Base-by-base conservation (phyloP, 2,329 filamentous ascomycete species). In the Diaporthe nobilis region DNA sequence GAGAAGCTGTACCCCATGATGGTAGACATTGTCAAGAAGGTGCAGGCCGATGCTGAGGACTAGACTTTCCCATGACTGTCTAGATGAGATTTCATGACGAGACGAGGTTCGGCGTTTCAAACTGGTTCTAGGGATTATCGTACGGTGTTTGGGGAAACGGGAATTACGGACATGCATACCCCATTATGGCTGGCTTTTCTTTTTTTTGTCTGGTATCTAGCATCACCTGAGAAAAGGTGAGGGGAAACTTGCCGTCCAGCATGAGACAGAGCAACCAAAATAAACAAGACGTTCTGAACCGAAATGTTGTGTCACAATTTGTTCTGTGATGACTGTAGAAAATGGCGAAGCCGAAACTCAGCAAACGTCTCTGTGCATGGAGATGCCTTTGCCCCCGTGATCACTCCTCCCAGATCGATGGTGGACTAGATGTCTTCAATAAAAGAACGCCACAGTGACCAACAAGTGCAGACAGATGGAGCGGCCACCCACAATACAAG, bases 1-100 rank as follows among this genome's bases (percentile, higher is more conserved):
- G 94, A 98, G 83, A 93, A 94, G 82, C 90, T 98, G 74, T 98
- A 93, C 86, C 86, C 90, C 75, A 90, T 92, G 82, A 90, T 98
- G 47, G 90, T 95, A 63, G 88, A 94, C 81, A 88, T 96, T 75
- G 95, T 98, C 75, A 90, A 94, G 86, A 94, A 93, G 84, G 96
- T 98, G 42, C 95, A 98, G 86, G 89, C 86, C n/a, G 90, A 91
- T 79, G 79, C 81, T 7, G 71, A 80, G 73, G 82, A 84, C 57
- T 78, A 76, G 65, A 42, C 8, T 34, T 22, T 31, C 15, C 22
- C 31, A 37, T 22, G 31, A 51, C 49, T 51, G 31, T 47, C 34
- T 2, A 44, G 57, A 37, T 65, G 57, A 71, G 17, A 58, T 61
- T 75, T 60, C 68, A 31, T 77, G 73, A 77, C 74, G 57, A 68